These are phyloP conservation scores for Rhodofomes roseus DNA, from an alignment of 1,284 basidiomycete genomes.

Conservation along the genomic window DNA sequence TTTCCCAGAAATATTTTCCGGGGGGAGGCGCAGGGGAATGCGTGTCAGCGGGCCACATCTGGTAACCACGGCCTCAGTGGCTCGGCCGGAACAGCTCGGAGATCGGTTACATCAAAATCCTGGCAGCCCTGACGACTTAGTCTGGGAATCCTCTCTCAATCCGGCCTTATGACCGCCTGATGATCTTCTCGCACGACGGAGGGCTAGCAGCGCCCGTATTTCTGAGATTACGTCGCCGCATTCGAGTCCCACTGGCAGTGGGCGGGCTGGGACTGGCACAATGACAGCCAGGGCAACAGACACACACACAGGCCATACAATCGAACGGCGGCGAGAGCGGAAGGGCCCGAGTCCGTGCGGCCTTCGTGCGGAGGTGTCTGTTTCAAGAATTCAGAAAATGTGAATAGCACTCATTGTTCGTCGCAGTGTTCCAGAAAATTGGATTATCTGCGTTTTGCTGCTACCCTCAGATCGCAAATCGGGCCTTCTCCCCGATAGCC, in stretches of 20 bases:
- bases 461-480: conserved; percentile 20
- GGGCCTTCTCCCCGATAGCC: conserved; percentile 26
- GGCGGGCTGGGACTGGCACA: background rate
- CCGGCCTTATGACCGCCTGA: conserved; percentile 6
- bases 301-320: background rate
- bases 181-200: conserved; percentile 4
- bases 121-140: conserved; percentile 10
- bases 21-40: background rate
- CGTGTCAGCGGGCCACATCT: background rate
- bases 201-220: background rate
- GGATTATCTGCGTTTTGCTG: conserved; percentile 10
- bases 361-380: background rate
- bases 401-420: conserved; percentile 14
- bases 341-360: background rate
- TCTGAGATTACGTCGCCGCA: background rate
- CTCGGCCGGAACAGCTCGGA: conserved; percentile 10
- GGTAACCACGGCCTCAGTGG: conserved; percentile 1
- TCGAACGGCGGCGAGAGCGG: background rate
- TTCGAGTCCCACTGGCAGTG: background rate
- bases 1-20: background rate
- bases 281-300: background rate
- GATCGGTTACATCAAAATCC: conserved; percentile 9
- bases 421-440: conserved; percentile 19
- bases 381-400: conserved; percentile 11
- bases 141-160: conserved; percentile 4